These are phyloP conservation scores for Tuber calosporum DNA, from an alignment of 495 filamentous ascomycete species.

Conservation along the genomic window DNA sequence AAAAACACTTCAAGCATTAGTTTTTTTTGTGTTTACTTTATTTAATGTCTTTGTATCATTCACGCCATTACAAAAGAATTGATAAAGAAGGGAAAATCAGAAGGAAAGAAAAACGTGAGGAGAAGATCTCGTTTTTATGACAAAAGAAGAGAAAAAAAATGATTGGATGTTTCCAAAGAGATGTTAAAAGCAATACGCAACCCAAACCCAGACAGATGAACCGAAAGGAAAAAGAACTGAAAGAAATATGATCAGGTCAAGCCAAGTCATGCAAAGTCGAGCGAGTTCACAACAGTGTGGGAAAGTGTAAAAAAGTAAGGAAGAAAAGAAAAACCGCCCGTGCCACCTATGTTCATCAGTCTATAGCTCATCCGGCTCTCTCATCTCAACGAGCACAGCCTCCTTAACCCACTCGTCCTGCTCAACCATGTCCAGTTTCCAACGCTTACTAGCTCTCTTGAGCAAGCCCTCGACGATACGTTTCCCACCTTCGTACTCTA, in stretches of 20 bases:
- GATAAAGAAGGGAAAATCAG: background rate
- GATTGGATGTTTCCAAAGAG: background rate
- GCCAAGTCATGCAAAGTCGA: background rate
- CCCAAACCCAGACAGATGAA: background rate
- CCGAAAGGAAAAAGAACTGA: background rate
- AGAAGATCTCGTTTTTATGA: background rate
- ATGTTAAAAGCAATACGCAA: background rate
- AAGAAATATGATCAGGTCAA: background rate
- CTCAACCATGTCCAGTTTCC: slow-evolving; percentile 62
- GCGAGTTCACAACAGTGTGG: background rate
- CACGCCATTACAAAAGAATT: background rate
- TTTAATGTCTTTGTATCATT: background rate
- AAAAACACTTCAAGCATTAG: background rate
- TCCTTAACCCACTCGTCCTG: slow-evolving; percentile 66
- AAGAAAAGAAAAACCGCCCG: slow-evolving; percentile 6
- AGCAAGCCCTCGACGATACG: slow-evolving; percentile 72
- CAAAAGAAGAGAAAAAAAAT: background rate
- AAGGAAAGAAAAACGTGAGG: background rate
- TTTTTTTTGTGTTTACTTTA: background rate
- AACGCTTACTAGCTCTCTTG: slow-evolving; percentile 68
- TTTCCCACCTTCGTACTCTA: slow-evolving; percentile 64
- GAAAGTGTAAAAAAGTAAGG: too few relatives aligned
- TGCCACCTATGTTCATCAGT: slow-evolving; percentile 48
- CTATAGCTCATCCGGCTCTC: slow-evolving; percentile 54
- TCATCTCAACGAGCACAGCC: slow-evolving; percentile 64